A percentile compares a stretch with the other conserved stretches of the same genome.
These are phyloP conservation scores for Penicillium sp. DNA, from an alignment of 2,329 filamentous ascomycete species.

Conservation along the genomic window DNA sequence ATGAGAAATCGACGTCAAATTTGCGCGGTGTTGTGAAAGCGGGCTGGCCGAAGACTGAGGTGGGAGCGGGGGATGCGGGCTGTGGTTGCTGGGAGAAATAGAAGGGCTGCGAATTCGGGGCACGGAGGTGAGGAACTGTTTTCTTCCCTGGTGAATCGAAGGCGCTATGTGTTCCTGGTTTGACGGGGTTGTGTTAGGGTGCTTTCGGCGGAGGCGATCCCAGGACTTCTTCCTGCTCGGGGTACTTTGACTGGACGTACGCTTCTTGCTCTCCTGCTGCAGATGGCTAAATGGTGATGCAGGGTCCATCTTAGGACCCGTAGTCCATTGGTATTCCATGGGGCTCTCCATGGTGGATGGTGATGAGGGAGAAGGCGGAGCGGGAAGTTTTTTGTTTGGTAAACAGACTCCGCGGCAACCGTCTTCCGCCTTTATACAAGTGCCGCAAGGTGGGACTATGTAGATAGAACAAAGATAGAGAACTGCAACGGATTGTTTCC, in stretches of 20 bases:
- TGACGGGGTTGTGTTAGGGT: neutral
- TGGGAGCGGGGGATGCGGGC: conserved; percentile 31
- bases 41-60: conserved; percentile 38
- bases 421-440: conserved; percentile 1
- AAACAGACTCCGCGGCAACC: conserved; percentile 22
- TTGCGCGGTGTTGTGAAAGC: conserved; percentile 52
- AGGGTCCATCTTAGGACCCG: conserved; percentile 39
- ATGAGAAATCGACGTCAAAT: conserved; percentile 49
- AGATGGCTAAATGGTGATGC: conserved; percentile 50
- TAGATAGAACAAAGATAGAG: neutral
- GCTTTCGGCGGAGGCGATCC: neutral
- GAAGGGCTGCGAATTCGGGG: conserved; percentile 51
- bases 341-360: conserved; percentile 35
- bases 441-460: neutral
- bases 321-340: conserved; percentile 52
- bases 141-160: conserved; percentile 52
- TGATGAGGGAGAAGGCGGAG: conserved; percentile 7
- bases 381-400: conserved; percentile 23
- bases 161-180: conserved; percentile 38
- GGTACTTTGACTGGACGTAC: conserved; percentile 30
- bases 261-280: conserved; percentile 45
- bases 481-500: neutral
- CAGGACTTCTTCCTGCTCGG: neutral
- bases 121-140: conserved; percentile 46
- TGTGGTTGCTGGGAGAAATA: conserved; percentile 46